Percentiles rank a stretch among this genome's conserved stretches.
phyloP scores from a whole-genome alignment of 495 filamentous ascomycete genomes.

The Xylaria nigripes region DNA sequence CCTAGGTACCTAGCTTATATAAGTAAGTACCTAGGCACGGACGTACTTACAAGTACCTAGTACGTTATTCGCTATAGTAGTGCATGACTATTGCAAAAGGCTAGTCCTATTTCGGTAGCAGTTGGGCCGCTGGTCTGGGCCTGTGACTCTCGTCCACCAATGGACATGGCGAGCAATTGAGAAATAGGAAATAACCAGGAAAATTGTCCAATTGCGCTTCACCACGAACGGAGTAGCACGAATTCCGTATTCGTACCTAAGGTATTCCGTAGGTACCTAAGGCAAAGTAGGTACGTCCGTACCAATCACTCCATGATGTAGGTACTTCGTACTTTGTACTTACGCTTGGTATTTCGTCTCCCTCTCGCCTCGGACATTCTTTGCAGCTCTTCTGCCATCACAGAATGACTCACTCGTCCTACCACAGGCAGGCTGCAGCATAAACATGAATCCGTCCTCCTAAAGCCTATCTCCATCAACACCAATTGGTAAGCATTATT shows the following conservation, averaged over 20 bases:
- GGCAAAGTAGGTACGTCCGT: too few species aligned
- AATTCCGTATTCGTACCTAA: background rate
- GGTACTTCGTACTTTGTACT: background rate
- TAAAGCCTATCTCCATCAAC: background rate
- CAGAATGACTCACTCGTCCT: constrained; percentile 16
- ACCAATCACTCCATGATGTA: too few species aligned
- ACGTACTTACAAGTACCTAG: too few species aligned
- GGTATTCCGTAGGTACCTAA: too few species aligned
- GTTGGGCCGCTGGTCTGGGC: background rate
- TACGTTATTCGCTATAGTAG: too few species aligned
- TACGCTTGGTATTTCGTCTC: background rate
- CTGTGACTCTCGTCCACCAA: background rate
- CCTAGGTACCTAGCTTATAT: too few species aligned
- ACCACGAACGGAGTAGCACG: constrained; percentile 9
- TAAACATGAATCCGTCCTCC: constrained; percentile 7
- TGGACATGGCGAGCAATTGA: background rate
- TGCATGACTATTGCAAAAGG: too few species aligned
- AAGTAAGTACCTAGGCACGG: too few species aligned
- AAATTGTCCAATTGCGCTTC: constrained; percentile 11
- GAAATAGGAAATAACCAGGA: constrained; percentile 5
- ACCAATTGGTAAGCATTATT: constrained; percentile 17
- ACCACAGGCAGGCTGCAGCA: constrained; percentile 10
- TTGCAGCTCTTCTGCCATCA: constrained; percentile 9
- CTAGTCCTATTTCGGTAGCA: too few species aligned
- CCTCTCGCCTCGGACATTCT: constrained; percentile 9